Base-by-base conservation (phyloP, 2,329 filamentous ascomycete species). In the Colletotrichum chrysophilum region DNA sequence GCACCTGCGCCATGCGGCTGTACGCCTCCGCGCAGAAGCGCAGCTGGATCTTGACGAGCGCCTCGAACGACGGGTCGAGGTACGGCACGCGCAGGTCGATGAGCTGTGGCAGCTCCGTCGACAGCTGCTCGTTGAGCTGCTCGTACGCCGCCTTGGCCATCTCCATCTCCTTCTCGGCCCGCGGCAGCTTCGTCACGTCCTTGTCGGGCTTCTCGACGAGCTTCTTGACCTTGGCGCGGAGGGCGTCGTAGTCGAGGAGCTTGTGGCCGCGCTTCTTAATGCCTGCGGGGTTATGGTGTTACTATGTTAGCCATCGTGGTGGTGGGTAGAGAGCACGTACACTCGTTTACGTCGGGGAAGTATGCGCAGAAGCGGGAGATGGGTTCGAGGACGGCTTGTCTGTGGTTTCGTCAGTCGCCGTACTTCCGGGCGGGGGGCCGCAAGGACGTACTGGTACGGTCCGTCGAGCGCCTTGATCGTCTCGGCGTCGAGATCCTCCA, bases 201-300 rank as follows among this genome's bases (percentile, higher is more conserved):
- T 99, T 99, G 89, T 99, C 97, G 62, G 97, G 97, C 89, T 99
- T 98, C 86, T 99, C 97, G 69, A 95, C 95, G 52, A 99, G 92
- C 85, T 96, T 96, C 91, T 98, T 98, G 82, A 99, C 97, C 85
- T 97, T 98, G 79, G 96, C 95, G 77, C 97, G 95, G 86, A 98
- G 93, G 21, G 96, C 93, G 84, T 99, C 97, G 88, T 99, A 99
- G 87, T 99, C 97, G 79, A 98, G 94, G 73, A 98, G 94, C 86
- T 99, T 99, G 91, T 99, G 95, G 82, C 97, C 94, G 81, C 97
- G 95, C 88, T 99, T 99, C 88, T 98, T 99, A 86, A 99, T 98
- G 86, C 92, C 92, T 94, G n/a, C 16, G 13, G 9, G 26, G 26
- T n/a, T 5, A n/a, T 30, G 18, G 48, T 43, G 64, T 61, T 26